These are phyloP conservation scores for Peronospora farinosa DNA, from an alignment of 352 stramenopile genomes.

Conservation along the genomic window DNA sequence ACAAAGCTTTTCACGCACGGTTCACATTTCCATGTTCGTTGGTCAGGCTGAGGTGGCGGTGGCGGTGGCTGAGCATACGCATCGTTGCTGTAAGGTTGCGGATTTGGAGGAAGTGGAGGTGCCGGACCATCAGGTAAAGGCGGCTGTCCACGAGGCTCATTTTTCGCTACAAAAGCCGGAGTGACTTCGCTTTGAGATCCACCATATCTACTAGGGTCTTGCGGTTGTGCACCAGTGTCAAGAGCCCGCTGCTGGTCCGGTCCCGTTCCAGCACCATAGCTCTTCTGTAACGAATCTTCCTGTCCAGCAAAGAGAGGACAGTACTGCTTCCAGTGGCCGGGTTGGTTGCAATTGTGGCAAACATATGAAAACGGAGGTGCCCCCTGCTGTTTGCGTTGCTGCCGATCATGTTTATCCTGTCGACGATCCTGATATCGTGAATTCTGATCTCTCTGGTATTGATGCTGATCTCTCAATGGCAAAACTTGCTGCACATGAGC, in stretches of 20 bases:
- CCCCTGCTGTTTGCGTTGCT: constrained; percentile 25
- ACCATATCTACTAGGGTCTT: constrained; percentile 19
- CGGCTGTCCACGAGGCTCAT: constrained; percentile 8
- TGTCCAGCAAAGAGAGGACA: constrained; percentile 36
- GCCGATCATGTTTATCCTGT: constrained; percentile 16
- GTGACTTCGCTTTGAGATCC: constrained; percentile 3
- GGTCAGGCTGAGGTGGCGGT: constrained; percentile 9
- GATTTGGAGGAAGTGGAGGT: constrained; percentile 18
- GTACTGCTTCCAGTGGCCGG: constrained; percentile 77
- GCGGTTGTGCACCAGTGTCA: constrained; percentile 10
- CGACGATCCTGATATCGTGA: constrained; percentile 21
- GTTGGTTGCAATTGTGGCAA: constrained; percentile 70
- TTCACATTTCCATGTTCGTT: constrained; percentile 46
- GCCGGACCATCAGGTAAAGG: constrained; percentile 15
- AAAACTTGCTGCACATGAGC: constrained; percentile 11
- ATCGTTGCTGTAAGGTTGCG: constrained; percentile 20
- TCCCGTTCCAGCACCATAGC: constrained; percentile 3
- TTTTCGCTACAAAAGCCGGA: constrained; percentile 3
- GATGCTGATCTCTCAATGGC: constrained; percentile 10
- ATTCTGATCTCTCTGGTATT: constrained; percentile 25
- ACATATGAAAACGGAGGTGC: constrained; percentile 56
- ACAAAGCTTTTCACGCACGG: constrained; percentile 68
- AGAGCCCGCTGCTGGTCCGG: constrained; percentile 12
- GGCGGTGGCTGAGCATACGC: constrained; percentile 9
- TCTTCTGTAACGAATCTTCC: constrained; percentile 9